A percentile compares a stretch with the other conserved stretches of the same genome.
These are phyloP conservation scores for Leucocoprinus leucothites DNA, from an alignment of 768 basidiomycete genomes.

Conservation along the genomic window DNA sequence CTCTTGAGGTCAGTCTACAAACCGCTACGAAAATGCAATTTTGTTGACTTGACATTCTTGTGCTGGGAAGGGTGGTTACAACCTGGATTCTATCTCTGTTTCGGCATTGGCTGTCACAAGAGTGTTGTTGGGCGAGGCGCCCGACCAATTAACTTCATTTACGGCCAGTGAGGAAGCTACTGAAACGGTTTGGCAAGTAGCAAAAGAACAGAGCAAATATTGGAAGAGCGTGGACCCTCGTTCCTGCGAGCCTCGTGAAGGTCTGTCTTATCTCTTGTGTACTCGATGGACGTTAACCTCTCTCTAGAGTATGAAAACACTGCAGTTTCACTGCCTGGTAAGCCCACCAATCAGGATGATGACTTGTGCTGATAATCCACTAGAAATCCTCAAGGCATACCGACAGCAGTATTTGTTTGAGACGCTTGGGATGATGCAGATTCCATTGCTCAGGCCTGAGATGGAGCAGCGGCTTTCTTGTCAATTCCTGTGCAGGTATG, in stretches of 20 bases:
- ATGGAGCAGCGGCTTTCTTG: conserved; percentile 72
- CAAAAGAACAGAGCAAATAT: conserved; percentile 81
- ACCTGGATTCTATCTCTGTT: conserved; percentile 80
- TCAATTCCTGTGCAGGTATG: conserved; percentile 90
- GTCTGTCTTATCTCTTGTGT: conserved; percentile 32
- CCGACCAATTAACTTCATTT: conserved; percentile 69
- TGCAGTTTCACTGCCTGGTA: conserved; percentile 69
- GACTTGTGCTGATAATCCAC: background rate
- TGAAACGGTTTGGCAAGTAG: conserved; percentile 88
- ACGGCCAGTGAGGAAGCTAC: conserved; percentile 78
- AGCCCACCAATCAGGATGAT: background rate
- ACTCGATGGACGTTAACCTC: background rate
- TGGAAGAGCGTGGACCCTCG: conserved; percentile 89
- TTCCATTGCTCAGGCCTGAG: conserved; percentile 68
- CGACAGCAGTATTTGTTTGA: conserved; percentile 80
- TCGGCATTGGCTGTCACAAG: conserved; percentile 86
- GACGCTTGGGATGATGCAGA: conserved; percentile 73
- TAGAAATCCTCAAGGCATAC: conserved; percentile 87
- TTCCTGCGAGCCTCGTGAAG: conserved; percentile 77
- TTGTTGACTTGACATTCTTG: conserved; percentile 1
- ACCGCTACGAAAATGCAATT: background rate
- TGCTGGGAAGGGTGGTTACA: conserved; percentile 85
- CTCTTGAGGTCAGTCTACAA: conserved; percentile 72
- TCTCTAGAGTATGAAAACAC: conserved; percentile 56
- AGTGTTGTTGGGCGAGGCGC: conserved; percentile 87